Evolutionary conservation across 1,284 basidiomycete genomes (phyloP).

Genomic region (Cerrena zonata): DNA sequence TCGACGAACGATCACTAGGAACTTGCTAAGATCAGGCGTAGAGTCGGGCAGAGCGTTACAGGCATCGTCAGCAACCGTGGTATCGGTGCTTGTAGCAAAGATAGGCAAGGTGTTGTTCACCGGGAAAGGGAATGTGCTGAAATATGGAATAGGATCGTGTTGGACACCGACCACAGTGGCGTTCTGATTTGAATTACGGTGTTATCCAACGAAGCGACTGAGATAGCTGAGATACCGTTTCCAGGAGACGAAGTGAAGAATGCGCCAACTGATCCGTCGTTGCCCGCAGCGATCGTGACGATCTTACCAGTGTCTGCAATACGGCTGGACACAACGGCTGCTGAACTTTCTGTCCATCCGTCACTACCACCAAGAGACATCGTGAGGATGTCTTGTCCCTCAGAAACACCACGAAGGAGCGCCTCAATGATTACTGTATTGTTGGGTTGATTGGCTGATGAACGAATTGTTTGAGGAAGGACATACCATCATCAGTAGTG

Average conservation of each 20-base stretch:
- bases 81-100: conserved; percentile 39
- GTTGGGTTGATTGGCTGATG: neutral
- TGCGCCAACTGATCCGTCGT: conserved; percentile 38
- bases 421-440: conserved; percentile 43
- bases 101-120: conserved; percentile 34
- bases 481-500: conserved; percentile 41
- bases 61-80: conserved; percentile 43
- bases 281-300: conserved; percentile 46
- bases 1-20: conserved; percentile 45
- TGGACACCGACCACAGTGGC: conserved; percentile 34
- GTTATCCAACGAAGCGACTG: conserved; percentile 46
- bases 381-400: conserved; percentile 56
- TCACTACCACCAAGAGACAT: conserved; percentile 57
- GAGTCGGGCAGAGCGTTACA: conserved; percentile 46
- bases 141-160: conserved; percentile 41
- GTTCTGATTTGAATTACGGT: conserved; percentile 37
- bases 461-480: neutral
- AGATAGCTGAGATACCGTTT: conserved; percentile 44
- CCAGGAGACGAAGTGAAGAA: conserved; percentile 47
- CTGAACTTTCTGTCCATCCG: conserved; percentile 53
- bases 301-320: conserved; percentile 47
- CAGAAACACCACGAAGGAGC: conserved; percentile 40
- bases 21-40: conserved; percentile 47
- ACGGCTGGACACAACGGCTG: conserved; percentile 49
- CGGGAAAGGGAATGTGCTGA: conserved; percentile 32